Conservation (phyloP, 345 rosid genomes). For the Eucalyptus cloeziana region DNA sequence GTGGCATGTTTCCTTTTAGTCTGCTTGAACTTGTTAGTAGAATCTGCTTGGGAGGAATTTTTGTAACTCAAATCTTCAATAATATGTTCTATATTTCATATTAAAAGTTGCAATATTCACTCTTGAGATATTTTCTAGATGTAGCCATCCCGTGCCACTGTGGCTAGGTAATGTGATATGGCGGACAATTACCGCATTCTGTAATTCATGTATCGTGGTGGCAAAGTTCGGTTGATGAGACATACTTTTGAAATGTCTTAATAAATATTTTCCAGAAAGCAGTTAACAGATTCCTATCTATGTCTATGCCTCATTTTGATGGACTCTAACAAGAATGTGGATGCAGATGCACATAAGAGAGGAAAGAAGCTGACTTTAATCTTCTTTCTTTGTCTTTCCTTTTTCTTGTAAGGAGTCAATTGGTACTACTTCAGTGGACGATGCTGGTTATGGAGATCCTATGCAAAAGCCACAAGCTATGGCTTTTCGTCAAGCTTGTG, state of each 20-base stretch:
- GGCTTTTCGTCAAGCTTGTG: slow-evolving; percentile 89
- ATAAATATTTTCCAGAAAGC: not conserved
- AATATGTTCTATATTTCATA: not conserved
- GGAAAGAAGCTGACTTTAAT: not conserved
- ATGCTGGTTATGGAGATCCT: slow-evolving; percentile 64
- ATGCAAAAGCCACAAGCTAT: slow-evolving; percentile 86
- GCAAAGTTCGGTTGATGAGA: not conserved
- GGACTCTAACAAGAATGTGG: not conserved
- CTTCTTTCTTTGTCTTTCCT: not conserved
- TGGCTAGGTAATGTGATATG: not conserved
- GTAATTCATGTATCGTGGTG: not conserved
- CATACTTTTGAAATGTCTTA: not conserved
- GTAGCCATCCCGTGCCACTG: not conserved
- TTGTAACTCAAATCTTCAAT: not conserved
- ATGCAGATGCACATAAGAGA: not conserved
- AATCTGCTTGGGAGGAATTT: not conserved
- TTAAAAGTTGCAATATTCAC: not conserved
- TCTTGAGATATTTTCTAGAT: not conserved
- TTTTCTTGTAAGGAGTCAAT: not conserved
- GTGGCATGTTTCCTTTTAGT: not conserved
- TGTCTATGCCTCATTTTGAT: not conserved
- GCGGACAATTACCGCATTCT: not conserved
- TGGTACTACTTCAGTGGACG: slow-evolving; percentile 58
- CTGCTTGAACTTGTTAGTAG: not conserved
- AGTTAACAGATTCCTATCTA: not conserved